Base-by-base conservation (phyloP, 345 rosid genomes). In the Populus tremula region DNA sequence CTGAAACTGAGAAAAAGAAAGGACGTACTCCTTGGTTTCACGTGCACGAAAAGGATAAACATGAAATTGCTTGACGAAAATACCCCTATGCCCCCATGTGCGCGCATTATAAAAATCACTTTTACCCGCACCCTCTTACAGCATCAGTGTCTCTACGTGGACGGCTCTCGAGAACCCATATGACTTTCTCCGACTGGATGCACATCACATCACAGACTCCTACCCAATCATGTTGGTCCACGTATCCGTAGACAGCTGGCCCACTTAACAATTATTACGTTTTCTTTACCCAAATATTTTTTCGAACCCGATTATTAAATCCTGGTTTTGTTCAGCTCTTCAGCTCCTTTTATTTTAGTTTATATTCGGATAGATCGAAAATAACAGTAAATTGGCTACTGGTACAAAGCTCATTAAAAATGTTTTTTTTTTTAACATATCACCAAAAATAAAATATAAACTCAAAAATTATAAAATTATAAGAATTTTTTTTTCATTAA, bases 131-230 rank as follows among this genome's bases (percentile, higher is more conserved):
- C 38, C 27, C 69, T 70, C 75, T 27, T 27, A 61, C 85, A 67
- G 79, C 23, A 69, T 36, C 17, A 29, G 70, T 31, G 3, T n/a
- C 6, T 27, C 41, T 36, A 84, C 89, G 89, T 85, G 93, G 87
- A n/a, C 79, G 77, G 81, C 1, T 8, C 0, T 0, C 4, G 54
- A 49, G 2, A 17, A 0, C 67, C 81, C 86, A 82, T 33, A 0
- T 80, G 14, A 41, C 75, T 6, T 7, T 1, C 35, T 6, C n/a
- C 6, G 0, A 86, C 71, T 85, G 85, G 88, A 20, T 33, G 8
- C 1, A 10, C 2, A 6, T 59, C 75, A 49, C 78, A 67, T 23
- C 17, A 10, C 0, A 43, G 47, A 43, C 23, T 41, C 71, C 63
- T 16, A 27, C 67, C 71, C 29, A 8, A 1, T n/a, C 21, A 2